Conservation (phyloP, 179 eudicot species). For the Vitellaria paradoxa region DNA sequence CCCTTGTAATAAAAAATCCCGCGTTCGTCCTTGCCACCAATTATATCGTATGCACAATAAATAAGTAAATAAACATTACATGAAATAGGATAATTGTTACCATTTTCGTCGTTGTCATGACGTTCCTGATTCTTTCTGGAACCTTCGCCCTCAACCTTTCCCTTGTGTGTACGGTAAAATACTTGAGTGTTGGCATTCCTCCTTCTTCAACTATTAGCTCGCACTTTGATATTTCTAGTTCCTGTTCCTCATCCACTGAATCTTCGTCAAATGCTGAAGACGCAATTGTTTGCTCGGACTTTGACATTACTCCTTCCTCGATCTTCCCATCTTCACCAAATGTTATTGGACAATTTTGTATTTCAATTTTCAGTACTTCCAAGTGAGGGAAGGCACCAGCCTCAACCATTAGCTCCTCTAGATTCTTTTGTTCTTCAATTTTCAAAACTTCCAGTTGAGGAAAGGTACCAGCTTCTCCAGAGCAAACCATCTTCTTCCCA, state of each 20-base stretch:
- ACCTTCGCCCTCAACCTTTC: background rate
- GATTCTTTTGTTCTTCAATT: background rate
- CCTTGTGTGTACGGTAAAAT: background rate
- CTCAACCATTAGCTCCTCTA: background rate
- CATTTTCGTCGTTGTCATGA: background rate
- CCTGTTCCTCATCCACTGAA: too few species aligned
- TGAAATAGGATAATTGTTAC: background rate
- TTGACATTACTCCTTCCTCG: slow-evolving; percentile 1
- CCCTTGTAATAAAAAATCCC: too few species aligned
- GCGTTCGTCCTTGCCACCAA: too few species aligned
- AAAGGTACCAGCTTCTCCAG: background rate
- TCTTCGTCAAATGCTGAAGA: too few species aligned
- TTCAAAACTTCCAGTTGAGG: slow-evolving; percentile 14
- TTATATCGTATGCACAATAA: too few species aligned
- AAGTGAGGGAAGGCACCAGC: slow-evolving; percentile 7
- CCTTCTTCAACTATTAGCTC: background rate
- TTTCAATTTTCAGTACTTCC: background rate
- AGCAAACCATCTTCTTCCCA: background rate
- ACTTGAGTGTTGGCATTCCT: slow-evolving; percentile 12
- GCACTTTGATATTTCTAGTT: too few species aligned
- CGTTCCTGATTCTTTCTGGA: slow-evolving; percentile 9
- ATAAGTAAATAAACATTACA: background rate
- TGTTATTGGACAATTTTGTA: background rate
- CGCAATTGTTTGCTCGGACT: too few species aligned
- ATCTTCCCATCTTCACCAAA: too few species aligned